phyloP scores from a whole-genome alignment of 305 asterid species.

The Fraxinus paxiana region DNA sequence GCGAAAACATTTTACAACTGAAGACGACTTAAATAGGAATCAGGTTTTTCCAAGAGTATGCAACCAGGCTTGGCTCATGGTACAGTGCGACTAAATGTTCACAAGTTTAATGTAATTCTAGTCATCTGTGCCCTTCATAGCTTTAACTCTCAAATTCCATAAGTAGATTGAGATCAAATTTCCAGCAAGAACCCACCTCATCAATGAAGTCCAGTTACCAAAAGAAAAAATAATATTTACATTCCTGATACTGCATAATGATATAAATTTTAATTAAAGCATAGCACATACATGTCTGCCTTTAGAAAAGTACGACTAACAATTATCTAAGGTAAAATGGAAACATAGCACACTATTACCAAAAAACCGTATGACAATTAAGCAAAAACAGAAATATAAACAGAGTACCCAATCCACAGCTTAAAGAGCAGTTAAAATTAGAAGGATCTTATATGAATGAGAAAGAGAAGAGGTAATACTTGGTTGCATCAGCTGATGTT shows the following conservation, averaged over 20 bases:
- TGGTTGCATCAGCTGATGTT: slow-evolving; percentile 74
- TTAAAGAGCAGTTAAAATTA: slow-evolving; percentile 1
- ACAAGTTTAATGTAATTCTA: background rate
- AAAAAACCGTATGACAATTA: background rate
- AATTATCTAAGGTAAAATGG: background rate
- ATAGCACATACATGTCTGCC: background rate
- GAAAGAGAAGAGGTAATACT: slow-evolving; percentile 48
- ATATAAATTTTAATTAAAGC: background rate
- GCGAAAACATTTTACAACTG: background rate
- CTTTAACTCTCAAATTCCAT: background rate
- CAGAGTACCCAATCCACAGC: slow-evolving; percentile 12
- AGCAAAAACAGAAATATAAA: background rate
- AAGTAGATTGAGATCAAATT: background rate
- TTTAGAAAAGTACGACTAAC: background rate
- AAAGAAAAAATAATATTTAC: background rate
- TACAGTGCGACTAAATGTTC: background rate
- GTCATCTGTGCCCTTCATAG: background rate
- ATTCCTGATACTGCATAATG: background rate
- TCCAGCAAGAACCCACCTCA: background rate
- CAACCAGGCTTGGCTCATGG: background rate
- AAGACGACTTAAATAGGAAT: background rate
- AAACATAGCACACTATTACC: slow-evolving; percentile 8
- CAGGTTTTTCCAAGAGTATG: background rate
- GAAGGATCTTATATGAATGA: background rate
- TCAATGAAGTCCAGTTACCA: slow-evolving; percentile 1